Conservation (phyloP, 2,329 filamentous ascomycete species). For the Lasiodiplodia gonubiensis region DNA sequence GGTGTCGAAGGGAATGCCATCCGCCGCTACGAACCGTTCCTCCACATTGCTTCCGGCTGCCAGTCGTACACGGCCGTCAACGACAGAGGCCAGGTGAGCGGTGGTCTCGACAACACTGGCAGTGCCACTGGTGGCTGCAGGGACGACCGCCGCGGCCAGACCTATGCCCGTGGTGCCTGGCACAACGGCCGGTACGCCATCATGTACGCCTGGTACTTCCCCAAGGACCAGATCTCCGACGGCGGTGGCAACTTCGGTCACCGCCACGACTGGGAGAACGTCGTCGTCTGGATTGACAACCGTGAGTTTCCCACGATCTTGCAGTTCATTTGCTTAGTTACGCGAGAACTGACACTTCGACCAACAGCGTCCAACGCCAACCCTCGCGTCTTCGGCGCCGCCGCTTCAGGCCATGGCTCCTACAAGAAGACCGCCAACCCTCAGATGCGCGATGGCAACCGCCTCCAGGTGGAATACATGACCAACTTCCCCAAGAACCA, state of each 20-base stretch:
- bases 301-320: not conserved
- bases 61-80: constrained; percentile 35
- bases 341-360: not conserved
- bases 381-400: constrained; percentile 43
- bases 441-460: constrained; percentile 33
- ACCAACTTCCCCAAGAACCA: constrained; percentile 44
- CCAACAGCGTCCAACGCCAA: constrained; percentile 29
- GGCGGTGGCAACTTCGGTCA: constrained; percentile 46
- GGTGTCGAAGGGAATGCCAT: constrained; percentile 31
- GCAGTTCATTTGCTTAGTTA: not conserved
- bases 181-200: constrained; percentile 44
- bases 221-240: constrained; percentile 51
- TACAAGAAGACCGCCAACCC: constrained; percentile 38
- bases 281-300: constrained; percentile 43
- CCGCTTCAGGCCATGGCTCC: constrained; percentile 48
- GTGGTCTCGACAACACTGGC: constrained; percentile 45
- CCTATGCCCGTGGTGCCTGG: constrained; percentile 44
- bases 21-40: constrained; percentile 32
- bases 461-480: constrained; percentile 44
- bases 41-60: constrained; percentile 37
- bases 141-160: constrained; percentile 44
- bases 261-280: constrained; percentile 51
- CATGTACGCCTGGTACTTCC: constrained; percentile 56
- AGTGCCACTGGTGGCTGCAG: constrained; percentile 40
- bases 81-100: constrained; percentile 36